Evolutionary conservation across 2,329 filamentous ascomycete genomes (phyloP).

Genomic region (Colletotrichum sojae): DNA sequence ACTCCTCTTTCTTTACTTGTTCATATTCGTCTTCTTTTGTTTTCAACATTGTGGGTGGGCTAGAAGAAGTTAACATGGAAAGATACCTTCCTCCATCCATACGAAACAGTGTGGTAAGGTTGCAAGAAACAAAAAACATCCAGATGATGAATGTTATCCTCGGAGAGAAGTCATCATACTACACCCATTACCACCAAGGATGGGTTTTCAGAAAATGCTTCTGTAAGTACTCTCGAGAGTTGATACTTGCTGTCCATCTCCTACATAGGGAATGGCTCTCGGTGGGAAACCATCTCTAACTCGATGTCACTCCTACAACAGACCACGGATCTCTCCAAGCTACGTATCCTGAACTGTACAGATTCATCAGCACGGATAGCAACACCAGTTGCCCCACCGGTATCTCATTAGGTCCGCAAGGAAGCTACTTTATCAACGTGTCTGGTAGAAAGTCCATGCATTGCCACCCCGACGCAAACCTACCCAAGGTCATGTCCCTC

Average conservation of each 20-base stretch:
- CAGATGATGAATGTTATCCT: slow-evolving; percentile 10
- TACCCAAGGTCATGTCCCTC: slow-evolving; percentile 1
- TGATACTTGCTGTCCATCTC: background rate
- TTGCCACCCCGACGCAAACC: slow-evolving; percentile 9
- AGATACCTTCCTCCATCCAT: slow-evolving; percentile 20
- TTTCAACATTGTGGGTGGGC: background rate
- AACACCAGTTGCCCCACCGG: slow-evolving; percentile 13
- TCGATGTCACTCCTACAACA: background rate
- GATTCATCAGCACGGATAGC: slow-evolving; percentile 10
- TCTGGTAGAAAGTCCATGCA: slow-evolving; percentile 14
- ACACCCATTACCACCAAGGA: slow-evolving; percentile 18
- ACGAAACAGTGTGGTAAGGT: slow-evolving; percentile 14
- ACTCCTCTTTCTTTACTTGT: background rate
- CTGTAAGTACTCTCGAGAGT: background rate
- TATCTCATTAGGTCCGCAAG: slow-evolving; percentile 11
- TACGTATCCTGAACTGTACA: slow-evolving; percentile 16
- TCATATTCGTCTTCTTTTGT: background rate
- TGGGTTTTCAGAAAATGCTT: slow-evolving; percentile 21
- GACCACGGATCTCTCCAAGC: slow-evolving; percentile 18
- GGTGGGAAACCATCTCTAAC: background rate
- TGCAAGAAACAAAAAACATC: slow-evolving; percentile 17
- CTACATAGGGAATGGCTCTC: background rate
- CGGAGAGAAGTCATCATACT: slow-evolving; percentile 19
- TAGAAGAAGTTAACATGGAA: background rate
- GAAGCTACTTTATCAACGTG: slow-evolving; percentile 21